A percentile compares a stretch with the other conserved stretches of the same genome.
phyloP scores from a whole-genome alignment of 2,329 filamentous ascomycete species.

The Sclerotinia spermophila region DNA sequence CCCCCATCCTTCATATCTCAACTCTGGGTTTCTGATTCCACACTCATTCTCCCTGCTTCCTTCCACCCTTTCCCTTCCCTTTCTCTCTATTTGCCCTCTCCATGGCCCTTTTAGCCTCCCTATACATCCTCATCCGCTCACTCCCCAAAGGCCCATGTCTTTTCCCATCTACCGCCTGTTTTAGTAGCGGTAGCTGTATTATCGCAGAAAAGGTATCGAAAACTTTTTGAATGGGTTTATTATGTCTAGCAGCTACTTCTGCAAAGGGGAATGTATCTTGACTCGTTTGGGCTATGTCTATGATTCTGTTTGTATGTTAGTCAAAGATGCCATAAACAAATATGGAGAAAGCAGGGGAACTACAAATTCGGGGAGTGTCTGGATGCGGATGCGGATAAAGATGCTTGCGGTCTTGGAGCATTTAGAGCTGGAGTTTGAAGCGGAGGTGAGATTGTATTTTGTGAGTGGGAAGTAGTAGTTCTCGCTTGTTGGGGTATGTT shows the following conservation, averaged over 20 bases:
- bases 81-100: slow-evolving; percentile 32
- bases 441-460: not conserved
- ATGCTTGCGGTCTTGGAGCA: slow-evolving; percentile 1
- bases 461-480: not conserved
- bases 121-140: slow-evolving; percentile 42
- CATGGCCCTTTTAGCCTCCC: slow-evolving; percentile 41
- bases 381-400: slow-evolving; percentile 10
- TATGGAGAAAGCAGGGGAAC: slow-evolving; percentile 15
- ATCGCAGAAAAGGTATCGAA: slow-evolving; percentile 47
- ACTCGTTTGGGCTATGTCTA: slow-evolving; percentile 49
- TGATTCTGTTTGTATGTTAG: slow-evolving; percentile 40
- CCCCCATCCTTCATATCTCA: not conserved
- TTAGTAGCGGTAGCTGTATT: slow-evolving; percentile 47
- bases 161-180: slow-evolving; percentile 45
- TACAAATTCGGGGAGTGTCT: slow-evolving; percentile 32
- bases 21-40: too few relatives aligned
- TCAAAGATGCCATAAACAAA: slow-evolving; percentile 1
- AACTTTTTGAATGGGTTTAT: slow-evolving; percentile 43
- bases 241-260: slow-evolving; percentile 45
- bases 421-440: not conserved
- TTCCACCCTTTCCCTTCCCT: not conserved
- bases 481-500: not conserved
- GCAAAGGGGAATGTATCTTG: slow-evolving; percentile 46
- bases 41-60: not conserved
- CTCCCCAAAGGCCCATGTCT: slow-evolving; percentile 43